Evolutionary conservation across 306 rosid genomes (phyloP).

Genomic region (Citrullus mucosospermus): DNA sequence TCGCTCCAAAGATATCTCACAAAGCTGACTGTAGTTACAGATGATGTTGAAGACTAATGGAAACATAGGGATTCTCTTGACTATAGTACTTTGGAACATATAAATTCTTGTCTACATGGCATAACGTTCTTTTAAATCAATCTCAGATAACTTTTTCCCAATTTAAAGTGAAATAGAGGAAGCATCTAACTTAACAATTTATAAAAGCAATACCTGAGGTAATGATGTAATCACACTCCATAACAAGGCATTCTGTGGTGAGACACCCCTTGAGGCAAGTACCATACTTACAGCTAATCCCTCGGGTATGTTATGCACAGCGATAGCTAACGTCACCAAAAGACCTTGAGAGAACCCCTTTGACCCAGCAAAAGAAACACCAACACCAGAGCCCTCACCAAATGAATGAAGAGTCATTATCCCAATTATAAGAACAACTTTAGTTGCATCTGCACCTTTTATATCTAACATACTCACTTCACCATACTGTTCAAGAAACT

Average conservation of each 20-base stretch:
- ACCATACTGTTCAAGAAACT: slow-evolving; percentile 95
- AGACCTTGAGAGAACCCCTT: slow-evolving; percentile 97
- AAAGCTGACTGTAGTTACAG: background rate
- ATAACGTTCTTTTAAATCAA: background rate
- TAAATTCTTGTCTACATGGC: background rate
- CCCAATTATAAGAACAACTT: slow-evolving; percentile 92
- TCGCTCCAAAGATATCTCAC: background rate
- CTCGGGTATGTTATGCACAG: slow-evolving; percentile 97
- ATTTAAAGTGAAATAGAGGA: background rate
- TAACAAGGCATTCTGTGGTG: slow-evolving; percentile 94
- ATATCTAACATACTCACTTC: slow-evolving; percentile 98
- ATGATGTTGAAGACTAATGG: background rate
- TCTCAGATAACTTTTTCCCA: background rate
- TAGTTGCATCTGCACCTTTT: slow-evolving; percentile 95
- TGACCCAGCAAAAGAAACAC: slow-evolving; percentile 96
- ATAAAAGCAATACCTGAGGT: slow-evolving; percentile 58
- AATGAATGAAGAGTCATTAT: slow-evolving; percentile 99
- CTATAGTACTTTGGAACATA: background rate
- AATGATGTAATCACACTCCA: slow-evolving; percentile 98
- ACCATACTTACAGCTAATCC: slow-evolving; percentile 99
- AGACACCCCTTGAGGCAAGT: slow-evolving; percentile 94
- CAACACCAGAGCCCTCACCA: slow-evolving; percentile 99
- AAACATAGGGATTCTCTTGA: background rate
- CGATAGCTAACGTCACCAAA: slow-evolving; percentile 94
- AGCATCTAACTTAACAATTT: background rate